These are phyloP conservation scores for Urochloa ruziziensis DNA, from an alignment of 176 grass and related monocot species.

Conservation along the genomic window DNA sequence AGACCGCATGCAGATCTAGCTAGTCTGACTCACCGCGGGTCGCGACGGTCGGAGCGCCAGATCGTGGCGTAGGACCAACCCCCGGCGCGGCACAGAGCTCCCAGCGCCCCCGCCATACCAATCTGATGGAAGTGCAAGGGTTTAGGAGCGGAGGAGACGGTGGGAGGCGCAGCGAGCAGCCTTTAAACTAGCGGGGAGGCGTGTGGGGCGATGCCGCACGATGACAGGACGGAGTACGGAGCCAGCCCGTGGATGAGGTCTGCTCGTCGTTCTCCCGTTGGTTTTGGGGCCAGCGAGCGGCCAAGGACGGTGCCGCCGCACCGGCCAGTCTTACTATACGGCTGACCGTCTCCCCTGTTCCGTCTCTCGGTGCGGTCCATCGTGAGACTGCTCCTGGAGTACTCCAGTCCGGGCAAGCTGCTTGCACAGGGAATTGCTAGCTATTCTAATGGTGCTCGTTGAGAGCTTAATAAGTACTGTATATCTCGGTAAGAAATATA, in stretches of 20 bases:
- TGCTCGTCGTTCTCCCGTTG: neutral
- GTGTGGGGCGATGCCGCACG: neutral
- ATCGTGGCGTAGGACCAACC: constrained; percentile 89
- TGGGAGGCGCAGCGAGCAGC: neutral
- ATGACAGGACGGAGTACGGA: too few species aligned
- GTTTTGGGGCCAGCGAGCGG: neutral
- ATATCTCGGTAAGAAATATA: too few species aligned
- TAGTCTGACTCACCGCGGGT: constrained; percentile 59
- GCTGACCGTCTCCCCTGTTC: neutral
- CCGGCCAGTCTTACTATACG: neutral
- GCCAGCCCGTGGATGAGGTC: neutral
- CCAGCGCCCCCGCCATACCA: constrained; percentile 54
- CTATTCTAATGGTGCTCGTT: too few species aligned
- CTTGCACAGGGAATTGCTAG: too few species aligned
- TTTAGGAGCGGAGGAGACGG: neutral
- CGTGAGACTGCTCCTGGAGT: neutral
- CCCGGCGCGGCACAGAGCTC: constrained; percentile 58
- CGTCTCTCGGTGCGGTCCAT: neutral
- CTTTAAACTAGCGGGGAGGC: constrained; percentile 19
- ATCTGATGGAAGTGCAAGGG: constrained; percentile 6
- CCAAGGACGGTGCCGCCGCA: constrained; percentile 9
- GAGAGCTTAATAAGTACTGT: too few species aligned
- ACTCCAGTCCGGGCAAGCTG: neutral
- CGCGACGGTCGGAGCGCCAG: constrained; percentile 73
- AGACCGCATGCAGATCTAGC: constrained; percentile 1